phyloP scores from a whole-genome alignment of 148 eudicot species.

The Bassia scoparia region DNA sequence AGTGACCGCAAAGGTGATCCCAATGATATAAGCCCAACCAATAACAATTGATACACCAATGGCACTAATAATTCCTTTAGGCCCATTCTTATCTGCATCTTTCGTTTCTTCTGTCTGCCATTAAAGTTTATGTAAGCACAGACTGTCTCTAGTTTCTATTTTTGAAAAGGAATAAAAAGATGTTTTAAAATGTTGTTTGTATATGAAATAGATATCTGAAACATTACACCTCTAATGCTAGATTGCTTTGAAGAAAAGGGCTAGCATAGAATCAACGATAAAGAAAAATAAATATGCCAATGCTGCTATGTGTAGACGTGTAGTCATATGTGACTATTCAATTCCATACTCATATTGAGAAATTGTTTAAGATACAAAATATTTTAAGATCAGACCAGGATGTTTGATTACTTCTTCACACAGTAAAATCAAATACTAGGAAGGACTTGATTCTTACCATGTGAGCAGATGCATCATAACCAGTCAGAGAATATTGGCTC shows the following conservation, averaged over 20 bases:
- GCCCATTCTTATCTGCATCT: conserved; percentile 89
- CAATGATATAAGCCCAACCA: conserved; percentile 94
- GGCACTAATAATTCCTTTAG: conserved; percentile 86
- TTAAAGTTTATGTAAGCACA: neutral
- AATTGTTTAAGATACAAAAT: too few relatives aligned
- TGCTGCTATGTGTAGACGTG: too few relatives aligned
- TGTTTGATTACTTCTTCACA: too few relatives aligned
- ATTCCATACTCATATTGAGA: too few relatives aligned
- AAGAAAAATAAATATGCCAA: neutral
- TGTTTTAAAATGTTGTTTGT: too few relatives aligned
- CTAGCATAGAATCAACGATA: neutral
- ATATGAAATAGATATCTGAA: too few relatives aligned
- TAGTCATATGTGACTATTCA: too few relatives aligned
- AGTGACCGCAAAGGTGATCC: conserved; percentile 85
- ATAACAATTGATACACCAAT: conserved; percentile 83
- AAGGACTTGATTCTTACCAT: conserved; percentile 49
- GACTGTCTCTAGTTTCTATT: too few relatives aligned
- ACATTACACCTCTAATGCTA: too few relatives aligned
- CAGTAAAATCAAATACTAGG: too few relatives aligned
- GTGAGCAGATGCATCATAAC: conserved; percentile 97
- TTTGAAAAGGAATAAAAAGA: too few relatives aligned
- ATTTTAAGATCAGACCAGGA: too few relatives aligned
- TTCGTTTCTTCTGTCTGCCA: conserved; percentile 92
- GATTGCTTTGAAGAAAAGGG: neutral
- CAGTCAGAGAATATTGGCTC: conserved; percentile 91